A percentile compares a stretch with the other conserved stretches of the same genome.
These are phyloP conservation scores for Naganishia albida DNA, from an alignment of 1,284 basidiomycete genomes.

Conservation along the genomic window DNA sequence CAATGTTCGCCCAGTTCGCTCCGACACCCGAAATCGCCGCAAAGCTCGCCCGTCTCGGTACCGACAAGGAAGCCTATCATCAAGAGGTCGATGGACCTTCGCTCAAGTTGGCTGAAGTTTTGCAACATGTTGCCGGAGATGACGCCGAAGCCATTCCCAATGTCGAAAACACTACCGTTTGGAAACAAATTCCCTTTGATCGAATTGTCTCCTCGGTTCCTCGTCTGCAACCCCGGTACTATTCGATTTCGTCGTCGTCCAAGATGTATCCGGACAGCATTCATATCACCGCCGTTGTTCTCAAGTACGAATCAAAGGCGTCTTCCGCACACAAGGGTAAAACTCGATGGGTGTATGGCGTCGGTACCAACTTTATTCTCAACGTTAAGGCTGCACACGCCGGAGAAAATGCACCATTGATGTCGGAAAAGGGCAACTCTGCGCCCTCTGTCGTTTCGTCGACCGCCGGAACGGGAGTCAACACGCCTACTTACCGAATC, in stretches of 20 bases:
- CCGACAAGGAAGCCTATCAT: constrained; percentile 84
- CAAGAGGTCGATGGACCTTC: constrained; percentile 73
- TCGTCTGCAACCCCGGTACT: constrained; percentile 93
- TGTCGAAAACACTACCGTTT: constrained; percentile 71
- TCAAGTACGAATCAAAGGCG: constrained; percentile 76
- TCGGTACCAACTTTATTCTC: constrained; percentile 87
- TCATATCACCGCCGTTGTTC: constrained; percentile 92
- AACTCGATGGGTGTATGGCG: constrained; percentile 69
- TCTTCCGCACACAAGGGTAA: constrained; percentile 58
- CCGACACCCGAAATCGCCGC: constrained; percentile 76
- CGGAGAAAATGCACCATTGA: constrained; percentile 59
- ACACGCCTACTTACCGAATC: constrained; percentile 75
- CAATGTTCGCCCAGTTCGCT: constrained; percentile 81
- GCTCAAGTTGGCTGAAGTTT: constrained; percentile 85
- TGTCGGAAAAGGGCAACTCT: constrained; percentile 12
- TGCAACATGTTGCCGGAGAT: constrained; percentile 81
- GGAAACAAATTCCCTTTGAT: constrained; percentile 90
- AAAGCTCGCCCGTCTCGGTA: constrained; percentile 74
- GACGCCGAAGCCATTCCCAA: constrained; percentile 62
- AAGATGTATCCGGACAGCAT: constrained; percentile 85
- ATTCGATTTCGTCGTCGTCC: constrained; percentile 96
- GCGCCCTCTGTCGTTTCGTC: constrained; percentile 23
- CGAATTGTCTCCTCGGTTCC: constrained; percentile 89
- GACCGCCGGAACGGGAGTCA: constrained; percentile 49
- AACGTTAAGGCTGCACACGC: constrained; percentile 81